Evolutionary conservation across 345 rosid genomes (phyloP), one percentile per base, ranked within the genome.

Genomic region (Salix purpurea): DNA sequence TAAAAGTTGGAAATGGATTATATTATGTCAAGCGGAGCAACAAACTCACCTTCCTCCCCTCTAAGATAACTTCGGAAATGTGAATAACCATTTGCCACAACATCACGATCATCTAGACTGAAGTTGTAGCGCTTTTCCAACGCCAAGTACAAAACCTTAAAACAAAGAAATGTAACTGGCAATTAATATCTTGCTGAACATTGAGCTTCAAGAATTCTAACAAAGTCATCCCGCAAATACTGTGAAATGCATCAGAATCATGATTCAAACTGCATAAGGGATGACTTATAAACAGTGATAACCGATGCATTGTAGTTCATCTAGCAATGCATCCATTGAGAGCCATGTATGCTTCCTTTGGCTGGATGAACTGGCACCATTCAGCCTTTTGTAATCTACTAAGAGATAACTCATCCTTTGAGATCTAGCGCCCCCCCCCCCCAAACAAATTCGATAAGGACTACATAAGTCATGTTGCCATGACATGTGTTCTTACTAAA

Each of bases 121-220:
- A 95, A 95, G 83, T 95, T 95, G 87, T 90, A 95, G 68, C 97
- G 94, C 77, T 95, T 95, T 85, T 93, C 99, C 88, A 95, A 60
- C 13, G 91, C 94, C 86, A 95, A 76, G 82, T 93, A 94, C 66
- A 94, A 79, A 62, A 91, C 89, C 97, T 91, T 79, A 30, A 77
- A 60, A 60, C 2, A 9, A 18, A 61, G 73, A 74, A 50, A 67
- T 24, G 40, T n/a, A 21, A 26, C 11, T 28, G 56, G 66, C 54
- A 66, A 21, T 44, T 37, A 44, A 24, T 65, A 52, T 12, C 73
- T 26, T 42, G 56, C 74, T 1, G 7, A 15, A 82, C 40, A 24
- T 50, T 30, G 40, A 52, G 1, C 40, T 54, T 56, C 40, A 24
- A 37, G 23, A 50, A 73, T 58, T 37, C 67, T 46, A 50, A 16